Evolutionary conservation across 1,284 basidiomycete genomes (phyloP), one percentile per base, ranked within the genome.

Genomic region (Pascua guehoae): DNA sequence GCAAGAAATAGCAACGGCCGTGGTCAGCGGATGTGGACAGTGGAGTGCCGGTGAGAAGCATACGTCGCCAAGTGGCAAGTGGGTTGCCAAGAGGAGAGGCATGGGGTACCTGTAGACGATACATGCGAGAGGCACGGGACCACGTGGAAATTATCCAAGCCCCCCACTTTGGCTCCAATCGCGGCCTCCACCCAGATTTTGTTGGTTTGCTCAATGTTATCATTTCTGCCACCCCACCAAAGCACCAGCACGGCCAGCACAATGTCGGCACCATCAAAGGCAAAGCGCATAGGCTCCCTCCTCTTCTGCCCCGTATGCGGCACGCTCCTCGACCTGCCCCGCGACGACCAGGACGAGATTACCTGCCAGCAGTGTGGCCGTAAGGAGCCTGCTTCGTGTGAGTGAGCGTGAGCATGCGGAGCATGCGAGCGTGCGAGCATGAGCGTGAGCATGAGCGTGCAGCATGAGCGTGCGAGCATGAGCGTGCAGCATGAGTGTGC

Each of bases 261-360:
- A 12, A 51, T 51, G 50, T 51, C 50, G 36, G 24, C 43, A 39
- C 39, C 45, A 53, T 62, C 65, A 40, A 54, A 60, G 49, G 71
- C 70, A 1, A 62, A 68, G 50, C 61, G 73, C 39, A 76, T 78
- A 51, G 92, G 95, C 53, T 93, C 93, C 7, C 81, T 98, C 32
- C 81, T 98, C 47, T 98, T 98, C 78, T 98, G 95, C 78, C 88
- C 89, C 8, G 83, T 86, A 58, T 98, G 95, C 70, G 92, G 92
- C 15, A 93, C 90, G 0, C 79, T 98, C 45, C 85, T 98, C 18
- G 86, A 89, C 65, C 79, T 94, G 18, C 94, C 95, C 0, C 80
- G 81, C 60, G 91, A 90, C 58, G 86, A 87, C 54, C 85, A 91
- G 67, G 81, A 83, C 53, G 80, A 82, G 41, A 88, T 98, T 45